Percentiles rank a stretch among this genome's conserved stretches.
Conservation (phyloP, 139 green algal species). For the Mesotaenium endlicherianum region DNA sequence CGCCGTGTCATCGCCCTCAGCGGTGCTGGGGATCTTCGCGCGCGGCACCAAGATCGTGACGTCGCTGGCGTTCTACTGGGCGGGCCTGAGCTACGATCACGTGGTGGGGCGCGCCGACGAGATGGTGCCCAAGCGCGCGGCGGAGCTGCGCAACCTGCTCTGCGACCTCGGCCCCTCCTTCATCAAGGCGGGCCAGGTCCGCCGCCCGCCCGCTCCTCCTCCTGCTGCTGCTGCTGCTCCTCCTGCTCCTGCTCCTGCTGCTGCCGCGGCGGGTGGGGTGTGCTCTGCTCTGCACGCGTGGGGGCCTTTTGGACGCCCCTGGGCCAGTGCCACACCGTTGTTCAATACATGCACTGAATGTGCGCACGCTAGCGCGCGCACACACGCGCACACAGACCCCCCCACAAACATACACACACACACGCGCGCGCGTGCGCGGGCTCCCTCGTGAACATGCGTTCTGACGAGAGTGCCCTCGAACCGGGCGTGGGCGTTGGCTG, state of each 20-base stretch:
- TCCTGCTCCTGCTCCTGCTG: no score
- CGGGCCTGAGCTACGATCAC: slow-evolving; percentile 11
- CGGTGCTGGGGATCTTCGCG: neutral
- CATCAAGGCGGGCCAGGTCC: slow-evolving; percentile 92
- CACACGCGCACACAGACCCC: no score
- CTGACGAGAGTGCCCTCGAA: neutral
- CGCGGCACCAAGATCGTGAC: slow-evolving; percentile 40
- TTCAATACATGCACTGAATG: no score
- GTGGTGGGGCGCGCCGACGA: slow-evolving; percentile 17
- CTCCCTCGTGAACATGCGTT: neutral
- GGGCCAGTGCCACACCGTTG: no score
- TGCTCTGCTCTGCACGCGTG: no score
- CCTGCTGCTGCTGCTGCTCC: neutral
- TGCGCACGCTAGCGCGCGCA: no score
- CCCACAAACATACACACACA: neutral
- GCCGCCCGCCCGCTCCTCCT: neutral
- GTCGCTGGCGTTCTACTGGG: slow-evolving; percentile 37
- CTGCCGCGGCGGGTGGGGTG: no score
- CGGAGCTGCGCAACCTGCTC: slow-evolving; percentile 82
- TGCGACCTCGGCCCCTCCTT: slow-evolving; percentile 89
- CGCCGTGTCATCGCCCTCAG: neutral
- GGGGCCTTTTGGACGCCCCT: no score
- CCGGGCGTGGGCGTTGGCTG: no score
- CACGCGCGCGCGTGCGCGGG: neutral
- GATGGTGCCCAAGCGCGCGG: slow-evolving; percentile 59